Evolutionary conservation across 331 rosid genomes (phyloP).

Genomic region (Malus hybrid): DNA sequence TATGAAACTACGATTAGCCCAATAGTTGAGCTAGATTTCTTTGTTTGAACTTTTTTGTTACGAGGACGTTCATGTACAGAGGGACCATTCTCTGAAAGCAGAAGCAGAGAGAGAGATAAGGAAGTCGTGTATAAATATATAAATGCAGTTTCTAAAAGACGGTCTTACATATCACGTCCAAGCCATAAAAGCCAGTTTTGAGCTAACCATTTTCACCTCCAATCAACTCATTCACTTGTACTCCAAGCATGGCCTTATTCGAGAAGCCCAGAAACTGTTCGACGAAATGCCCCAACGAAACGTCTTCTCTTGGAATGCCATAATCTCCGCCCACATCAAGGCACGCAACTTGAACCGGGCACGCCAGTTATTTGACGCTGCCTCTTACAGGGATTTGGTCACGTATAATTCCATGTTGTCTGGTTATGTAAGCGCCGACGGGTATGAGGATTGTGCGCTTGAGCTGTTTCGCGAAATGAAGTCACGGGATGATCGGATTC

Average conservation of each 20-base stretch:
- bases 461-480: conserved; percentile 50
- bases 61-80: too few species aligned
- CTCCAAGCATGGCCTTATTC: conserved; percentile 28
- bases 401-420: conserved; percentile 65
- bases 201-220: conserved; percentile 35
- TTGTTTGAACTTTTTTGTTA: too few species aligned
- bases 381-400: conserved; percentile 52
- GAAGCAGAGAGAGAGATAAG: background rate
- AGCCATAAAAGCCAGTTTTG: conserved; percentile 45
- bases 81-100: background rate
- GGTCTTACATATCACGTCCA: conserved; percentile 36
- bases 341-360: conserved; percentile 51
- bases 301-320: conserved; percentile 70
- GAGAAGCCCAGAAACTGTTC: conserved; percentile 57
- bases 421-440: conserved; percentile 43
- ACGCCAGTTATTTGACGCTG: conserved; percentile 36
- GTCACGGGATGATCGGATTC: conserved; percentile 20
- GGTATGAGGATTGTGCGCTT: conserved; percentile 41
- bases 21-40: too few species aligned
- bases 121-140: background rate
- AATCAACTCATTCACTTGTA: conserved; percentile 55
- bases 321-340: conserved; percentile 48
- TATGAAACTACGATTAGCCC: too few species aligned
- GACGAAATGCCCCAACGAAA: conserved; percentile 65
- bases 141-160: conserved; percentile 44